Evolutionary conservation across 1,284 basidiomycete genomes (phyloP).

Genomic region (Volvariella volvacea): DNA sequence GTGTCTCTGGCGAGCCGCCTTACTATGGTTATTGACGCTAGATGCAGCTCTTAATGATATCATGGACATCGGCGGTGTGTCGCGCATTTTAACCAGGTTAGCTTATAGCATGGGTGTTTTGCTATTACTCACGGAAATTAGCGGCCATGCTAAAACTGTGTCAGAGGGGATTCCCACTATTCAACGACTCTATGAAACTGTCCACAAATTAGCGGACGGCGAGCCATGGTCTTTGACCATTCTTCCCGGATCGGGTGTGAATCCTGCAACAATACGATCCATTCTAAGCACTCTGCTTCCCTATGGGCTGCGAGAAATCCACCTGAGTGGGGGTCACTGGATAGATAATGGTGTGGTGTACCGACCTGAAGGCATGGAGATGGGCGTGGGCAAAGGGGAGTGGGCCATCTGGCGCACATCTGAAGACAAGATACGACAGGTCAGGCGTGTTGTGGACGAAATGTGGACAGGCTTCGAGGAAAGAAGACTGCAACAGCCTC

Average conservation of each 20-base stretch:
- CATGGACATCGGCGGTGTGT: conserved; percentile 52
- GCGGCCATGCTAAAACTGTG: conserved; percentile 44
- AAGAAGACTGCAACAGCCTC: too few species aligned
- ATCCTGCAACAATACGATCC: conserved; percentile 38
- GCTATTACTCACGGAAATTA: conserved; percentile 16
- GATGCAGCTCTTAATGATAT: conserved; percentile 47
- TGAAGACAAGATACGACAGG: conserved; percentile 41
- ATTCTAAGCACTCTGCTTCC: conserved; percentile 46
- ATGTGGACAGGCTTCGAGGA: conserved; percentile 11
- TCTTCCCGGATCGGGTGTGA: conserved; percentile 71
- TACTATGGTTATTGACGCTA: neutral
- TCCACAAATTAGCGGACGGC: conserved; percentile 22
- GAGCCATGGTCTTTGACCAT: conserved; percentile 37
- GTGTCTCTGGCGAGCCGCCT: neutral
- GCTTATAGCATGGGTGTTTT: neutral
- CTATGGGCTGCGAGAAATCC: conserved; percentile 55
- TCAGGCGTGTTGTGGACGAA: conserved; percentile 41
- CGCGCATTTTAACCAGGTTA: conserved; percentile 72
- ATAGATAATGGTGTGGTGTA: conserved; percentile 42
- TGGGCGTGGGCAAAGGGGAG: conserved; percentile 53
- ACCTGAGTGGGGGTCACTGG: conserved; percentile 67
- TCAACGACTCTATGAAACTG: conserved; percentile 31
- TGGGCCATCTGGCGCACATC: conserved; percentile 65
- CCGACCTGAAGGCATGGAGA: conserved; percentile 55
- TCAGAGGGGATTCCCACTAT: conserved; percentile 38